Evolutionary conservation across 129 eudicot genomes (phyloP), one percentile per base, ranked within the genome.

Genomic region (Lactuca saligna): DNA sequence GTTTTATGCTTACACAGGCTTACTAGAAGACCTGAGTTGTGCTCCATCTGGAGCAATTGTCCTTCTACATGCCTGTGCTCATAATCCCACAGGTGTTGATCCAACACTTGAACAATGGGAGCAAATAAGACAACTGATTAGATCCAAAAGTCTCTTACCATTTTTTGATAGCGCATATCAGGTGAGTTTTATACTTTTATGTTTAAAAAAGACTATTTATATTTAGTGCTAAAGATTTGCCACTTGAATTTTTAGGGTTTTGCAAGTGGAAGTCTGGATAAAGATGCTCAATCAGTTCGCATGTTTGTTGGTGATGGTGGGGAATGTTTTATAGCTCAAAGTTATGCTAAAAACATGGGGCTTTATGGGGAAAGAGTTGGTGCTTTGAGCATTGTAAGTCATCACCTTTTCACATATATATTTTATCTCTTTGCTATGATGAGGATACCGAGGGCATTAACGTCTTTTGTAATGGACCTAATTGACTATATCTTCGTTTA

Each of bases 51-150:
- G 98, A 57, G 90, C 96, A 50, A 86, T 92, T 71, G 92, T 92
- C 67, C 91, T 92, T 61, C 90, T 92, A 56, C 98, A 92, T 85
- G 98, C 98, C 0, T 92, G 98, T 79, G 98, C 98, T 67, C 98
- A 92, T 75, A 92, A 92, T 78, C 98, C 98, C 29, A 92, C 98
- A 51, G 98, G 96, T 32, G 98, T 92, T 68, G 98, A 92, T 71
- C 98, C 98, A 5, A 88, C 98, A 20, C 72, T 78, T 57, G 69
- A 87, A 44, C 96, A 92, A 70, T 92, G 98, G 98, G 95, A 83
- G 57, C 88, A 88, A 51, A 92, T 92, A 31, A 89, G 98, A 69
- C 81, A 72, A 69, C 37, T 89, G 69, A 88, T 92, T 76, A 81
- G 98, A 75, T 86, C 96, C 42, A 92, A 81, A 81, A 80, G 73